Evolutionary conservation across 345 rosid species (phyloP).

Genomic region (Eucalyptus cladocalyx): DNA sequence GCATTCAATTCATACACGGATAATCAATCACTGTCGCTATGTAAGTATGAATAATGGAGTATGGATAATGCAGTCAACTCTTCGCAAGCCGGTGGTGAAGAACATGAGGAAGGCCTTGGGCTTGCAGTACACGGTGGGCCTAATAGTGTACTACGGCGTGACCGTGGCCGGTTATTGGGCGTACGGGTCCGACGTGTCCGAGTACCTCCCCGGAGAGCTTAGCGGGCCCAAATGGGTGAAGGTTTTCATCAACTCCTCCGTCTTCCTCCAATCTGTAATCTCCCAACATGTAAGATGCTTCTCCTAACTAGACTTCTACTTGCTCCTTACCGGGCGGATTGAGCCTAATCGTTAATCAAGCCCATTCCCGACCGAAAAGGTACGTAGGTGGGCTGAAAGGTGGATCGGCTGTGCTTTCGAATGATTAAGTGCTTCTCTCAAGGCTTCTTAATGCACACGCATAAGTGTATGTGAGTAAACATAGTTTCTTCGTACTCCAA

Average conservation of each 20-base stretch:
- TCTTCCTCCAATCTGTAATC: conserved; percentile 11
- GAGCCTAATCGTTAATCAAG: not conserved
- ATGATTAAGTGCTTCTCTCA: not conserved
- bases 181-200: conserved; percentile 12
- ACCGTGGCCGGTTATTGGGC: conserved; percentile 18
- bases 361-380: not conserved
- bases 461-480: not conserved
- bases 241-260: conserved; percentile 3
- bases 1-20: not conserved
- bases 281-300: conserved; percentile 8
- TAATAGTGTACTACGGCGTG: conserved; percentile 5
- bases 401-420: not conserved
- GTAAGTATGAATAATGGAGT: not conserved
- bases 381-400: not conserved
- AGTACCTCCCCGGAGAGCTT: conserved; percentile 8
- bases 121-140: conserved; percentile 8
- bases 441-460: not conserved
- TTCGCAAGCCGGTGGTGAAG: conserved; percentile 6
- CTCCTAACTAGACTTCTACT: not conserved
- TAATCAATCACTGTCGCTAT: not conserved
- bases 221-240: conserved; percentile 12
- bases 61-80: conserved; percentile 7
- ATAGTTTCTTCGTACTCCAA: not conserved
- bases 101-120: conserved; percentile 23
- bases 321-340: not conserved